phyloP scores from a whole-genome alignment of 331 rosid species.

The Pyrus hybrid region DNA sequence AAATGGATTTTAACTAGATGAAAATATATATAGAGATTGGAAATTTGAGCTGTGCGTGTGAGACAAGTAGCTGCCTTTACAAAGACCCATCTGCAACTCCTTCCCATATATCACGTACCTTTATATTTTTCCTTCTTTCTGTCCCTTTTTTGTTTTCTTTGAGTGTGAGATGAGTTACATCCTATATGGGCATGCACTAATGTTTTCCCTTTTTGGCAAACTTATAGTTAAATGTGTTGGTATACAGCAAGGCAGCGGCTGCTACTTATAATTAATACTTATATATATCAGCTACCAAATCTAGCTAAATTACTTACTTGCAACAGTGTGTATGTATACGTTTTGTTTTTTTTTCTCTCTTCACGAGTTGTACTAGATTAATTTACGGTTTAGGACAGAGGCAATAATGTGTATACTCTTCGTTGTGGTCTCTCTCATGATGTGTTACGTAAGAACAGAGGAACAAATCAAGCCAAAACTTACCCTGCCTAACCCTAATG shows the following conservation, averaged over 20 bases:
- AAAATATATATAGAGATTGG: not conserved
- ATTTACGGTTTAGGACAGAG: too few relatives aligned
- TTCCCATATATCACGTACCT: constrained; percentile 21
- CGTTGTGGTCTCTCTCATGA: too few relatives aligned
- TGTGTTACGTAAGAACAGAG: too few relatives aligned
- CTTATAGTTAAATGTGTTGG: not conserved
- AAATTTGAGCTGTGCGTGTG: constrained; percentile 32
- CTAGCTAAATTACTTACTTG: too few relatives aligned
- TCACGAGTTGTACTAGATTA: too few relatives aligned
- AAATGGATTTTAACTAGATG: too few relatives aligned
- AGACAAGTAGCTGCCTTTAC: constrained; percentile 24
- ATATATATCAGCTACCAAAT: too few relatives aligned
- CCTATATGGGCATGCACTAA: not conserved
- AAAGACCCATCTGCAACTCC: constrained; percentile 19
- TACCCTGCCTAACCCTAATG: too few relatives aligned
- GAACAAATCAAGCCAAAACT: too few relatives aligned
- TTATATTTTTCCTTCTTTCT: not conserved
- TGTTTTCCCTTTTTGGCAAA: constrained; percentile 7
- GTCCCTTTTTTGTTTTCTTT: not conserved
- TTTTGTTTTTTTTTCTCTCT: too few relatives aligned
- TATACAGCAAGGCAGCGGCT: not conserved
- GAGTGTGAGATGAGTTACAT: not conserved
- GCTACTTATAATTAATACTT: not conserved
- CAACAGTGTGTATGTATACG: too few relatives aligned
- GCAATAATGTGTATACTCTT: too few relatives aligned